Base-by-base conservation (phyloP, 75 land plant species). In the Selaginella tamariscina region DNA sequence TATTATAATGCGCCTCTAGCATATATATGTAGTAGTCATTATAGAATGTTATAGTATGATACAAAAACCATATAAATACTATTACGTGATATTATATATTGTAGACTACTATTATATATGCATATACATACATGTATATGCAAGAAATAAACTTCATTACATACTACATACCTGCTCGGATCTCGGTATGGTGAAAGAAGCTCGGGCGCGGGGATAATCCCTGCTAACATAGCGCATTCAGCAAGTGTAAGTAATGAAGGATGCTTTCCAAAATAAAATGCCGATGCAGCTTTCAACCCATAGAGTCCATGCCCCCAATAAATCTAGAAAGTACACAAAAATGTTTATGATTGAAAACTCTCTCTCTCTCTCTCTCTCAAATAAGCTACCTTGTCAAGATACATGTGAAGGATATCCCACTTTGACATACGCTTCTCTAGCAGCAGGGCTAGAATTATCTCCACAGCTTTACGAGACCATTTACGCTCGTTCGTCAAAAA, bases 291-390 rank as follows among this genome's bases (percentile, higher is more conserved):
- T 67, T 85, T 79, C 65, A 86, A 64, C 55, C 86, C 88, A 70
- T 83, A 83, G 20, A 76, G 65, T 56, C 88, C 83, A 74, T 86
- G 88, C 27, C 88, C 88, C 88, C 88, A 85, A 56, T 86, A 86
- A 57, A 86, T 83, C 86, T 82, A 55, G 26, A 59, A 59, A 59
- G 62, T 59, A n/a, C 8, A 2, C 26, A 26, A 49, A 49, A 49
- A 49, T 49, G 20, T 49, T 11, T 11, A 49, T 11, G 18, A 49
- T 49, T 11, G 20, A 49, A 49, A 49, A 11, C 18, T 20, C 20
- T 49, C 54, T 49, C 18, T 20, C 20, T 49, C 20, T 49, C 18
- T 49, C 32, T 65, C 27, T 15, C 27, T 65, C 66, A 31, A 9
- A 2, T 21, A 56, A 28, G 29, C 15, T 30, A 84, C 87, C 87